phyloP scores from a whole-genome alignment of 371 early-diverging fungal genomes.

The Rhizomucor miehei region DNA sequence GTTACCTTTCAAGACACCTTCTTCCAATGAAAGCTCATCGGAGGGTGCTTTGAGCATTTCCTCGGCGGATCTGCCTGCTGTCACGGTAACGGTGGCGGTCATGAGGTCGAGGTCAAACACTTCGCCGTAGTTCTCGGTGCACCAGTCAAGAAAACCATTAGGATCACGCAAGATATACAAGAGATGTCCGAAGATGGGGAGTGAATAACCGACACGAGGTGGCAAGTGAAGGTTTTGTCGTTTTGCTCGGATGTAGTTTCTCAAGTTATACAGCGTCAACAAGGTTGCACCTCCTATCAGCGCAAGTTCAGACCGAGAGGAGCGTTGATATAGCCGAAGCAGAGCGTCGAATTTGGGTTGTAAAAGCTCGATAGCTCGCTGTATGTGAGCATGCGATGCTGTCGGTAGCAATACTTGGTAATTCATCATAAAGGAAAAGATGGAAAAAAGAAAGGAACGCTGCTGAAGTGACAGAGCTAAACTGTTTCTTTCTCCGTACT shows the following conservation, averaged over 20 bases:
- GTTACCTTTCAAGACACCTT: conserved; percentile 30
- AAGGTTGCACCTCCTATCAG: conserved; percentile 27
- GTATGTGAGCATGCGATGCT: conserved; percentile 2
- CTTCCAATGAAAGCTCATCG: conserved; percentile 21
- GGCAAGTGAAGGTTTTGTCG: conserved; percentile 25
- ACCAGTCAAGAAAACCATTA: conserved; percentile 33
- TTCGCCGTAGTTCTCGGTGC: conserved; percentile 31
- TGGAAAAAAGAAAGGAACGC: too few species aligned
- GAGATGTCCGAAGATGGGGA: conserved; percentile 36
- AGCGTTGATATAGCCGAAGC: conserved; percentile 10
- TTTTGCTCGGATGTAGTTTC: conserved; percentile 16
- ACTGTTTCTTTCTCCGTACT: too few species aligned
- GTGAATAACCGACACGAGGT: conserved; percentile 27
- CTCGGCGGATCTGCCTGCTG: conserved; percentile 25
- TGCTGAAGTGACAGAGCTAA: too few species aligned
- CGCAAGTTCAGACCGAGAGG: conserved; percentile 23
- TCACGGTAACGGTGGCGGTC: conserved; percentile 22
- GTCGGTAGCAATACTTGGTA: not conserved
- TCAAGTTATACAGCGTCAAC: conserved; percentile 22
- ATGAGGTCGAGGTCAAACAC: conserved; percentile 21
- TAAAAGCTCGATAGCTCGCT: conserved; percentile 6
- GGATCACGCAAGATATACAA: conserved; percentile 20
- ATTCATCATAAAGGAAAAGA: not conserved
- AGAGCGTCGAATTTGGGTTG: not conserved
- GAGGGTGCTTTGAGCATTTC: conserved; percentile 26